Conservation (phyloP, 2,329 filamentous ascomycete genomes). For the Metarhizium guizhouense region DNA sequence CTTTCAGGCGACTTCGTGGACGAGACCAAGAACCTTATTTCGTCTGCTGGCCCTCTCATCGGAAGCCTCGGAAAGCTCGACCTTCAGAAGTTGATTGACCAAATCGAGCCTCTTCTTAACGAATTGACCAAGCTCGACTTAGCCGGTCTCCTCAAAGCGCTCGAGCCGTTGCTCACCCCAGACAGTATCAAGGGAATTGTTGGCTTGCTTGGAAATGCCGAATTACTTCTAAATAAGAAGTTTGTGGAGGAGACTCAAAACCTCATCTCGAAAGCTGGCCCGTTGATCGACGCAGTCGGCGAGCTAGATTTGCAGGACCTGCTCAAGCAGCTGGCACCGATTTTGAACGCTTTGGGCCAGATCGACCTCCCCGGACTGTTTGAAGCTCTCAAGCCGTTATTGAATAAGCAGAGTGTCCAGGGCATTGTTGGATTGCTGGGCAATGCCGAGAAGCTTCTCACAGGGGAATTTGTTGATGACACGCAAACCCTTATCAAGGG, state of each 20-base stretch:
- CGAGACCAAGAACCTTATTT: slow-evolving; percentile 18
- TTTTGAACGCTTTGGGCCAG: slow-evolving; percentile 21
- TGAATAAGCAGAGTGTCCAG: slow-evolving; percentile 18
- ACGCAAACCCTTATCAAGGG: slow-evolving; percentile 23
- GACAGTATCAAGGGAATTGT: slow-evolving; percentile 22
- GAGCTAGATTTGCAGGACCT: neutral
- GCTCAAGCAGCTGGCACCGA: slow-evolving; percentile 17
- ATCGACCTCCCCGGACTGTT: slow-evolving; percentile 23
- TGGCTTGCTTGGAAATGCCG: slow-evolving; percentile 20
- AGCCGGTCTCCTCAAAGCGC: slow-evolving; percentile 16
- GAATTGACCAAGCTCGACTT: slow-evolving; percentile 21
- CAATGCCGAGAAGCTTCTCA: slow-evolving; percentile 20
- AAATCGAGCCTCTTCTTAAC: slow-evolving; percentile 26
- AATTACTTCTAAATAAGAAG: slow-evolving; percentile 15
- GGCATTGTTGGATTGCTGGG: slow-evolving; percentile 22
- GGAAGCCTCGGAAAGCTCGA: slow-evolving; percentile 22
- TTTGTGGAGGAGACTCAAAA: slow-evolving; percentile 19
- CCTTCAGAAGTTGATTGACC: slow-evolving; percentile 21
- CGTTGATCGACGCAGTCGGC: slow-evolving; percentile 12
- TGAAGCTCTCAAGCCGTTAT: slow-evolving; percentile 15
- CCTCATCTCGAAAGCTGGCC: slow-evolving; percentile 17
- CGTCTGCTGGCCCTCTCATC: slow-evolving; percentile 22
- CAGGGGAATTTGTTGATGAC: slow-evolving; percentile 18
- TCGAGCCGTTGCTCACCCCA: slow-evolving; percentile 18
- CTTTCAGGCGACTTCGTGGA: slow-evolving; percentile 23